Conservation (phyloP, 257 asterid species). For the Solanum ossicruentum region DNA sequence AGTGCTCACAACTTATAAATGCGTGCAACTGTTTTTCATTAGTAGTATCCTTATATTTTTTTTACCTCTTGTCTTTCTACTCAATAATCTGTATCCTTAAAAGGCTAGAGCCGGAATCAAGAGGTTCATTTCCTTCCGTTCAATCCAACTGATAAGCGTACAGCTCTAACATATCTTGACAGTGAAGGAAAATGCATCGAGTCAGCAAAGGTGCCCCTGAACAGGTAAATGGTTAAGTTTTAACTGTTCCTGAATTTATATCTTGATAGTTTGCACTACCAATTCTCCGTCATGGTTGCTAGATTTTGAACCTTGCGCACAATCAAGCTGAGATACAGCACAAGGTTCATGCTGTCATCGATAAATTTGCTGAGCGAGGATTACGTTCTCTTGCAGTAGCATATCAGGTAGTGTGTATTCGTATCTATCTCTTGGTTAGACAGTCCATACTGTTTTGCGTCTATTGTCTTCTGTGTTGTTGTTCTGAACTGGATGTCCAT, state of each 20-base stretch:
- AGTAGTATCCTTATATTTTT: neutral
- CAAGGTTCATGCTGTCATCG: slow-evolving; percentile 63
- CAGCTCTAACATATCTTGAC: neutral
- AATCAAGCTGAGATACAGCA: slow-evolving; percentile 64
- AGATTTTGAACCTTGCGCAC: slow-evolving; percentile 71
- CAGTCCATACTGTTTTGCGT: neutral
- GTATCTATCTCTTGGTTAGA: neutral
- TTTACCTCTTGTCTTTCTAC: neutral
- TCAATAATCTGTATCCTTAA: neutral
- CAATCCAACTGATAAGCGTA: too few relatives aligned
- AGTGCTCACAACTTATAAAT: neutral
- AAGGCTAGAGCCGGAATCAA: too few relatives aligned
- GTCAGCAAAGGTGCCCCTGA: neutral
- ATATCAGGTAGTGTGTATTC: slow-evolving; percentile 41
- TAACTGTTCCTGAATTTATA: too few relatives aligned
- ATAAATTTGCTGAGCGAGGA: slow-evolving; percentile 85
- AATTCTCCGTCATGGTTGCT: neutral
- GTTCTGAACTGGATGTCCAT: neutral
- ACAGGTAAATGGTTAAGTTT: too few relatives aligned
- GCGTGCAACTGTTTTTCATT: too few relatives aligned
- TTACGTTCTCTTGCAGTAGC: slow-evolving; percentile 82
- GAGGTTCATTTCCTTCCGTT: too few relatives aligned
- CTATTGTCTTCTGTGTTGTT: neutral
- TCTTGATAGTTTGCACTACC: neutral
- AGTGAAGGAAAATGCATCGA: neutral